Conservation (phyloP, 768 basidiomycete genomes). For the Pleurotus giganteus region DNA sequence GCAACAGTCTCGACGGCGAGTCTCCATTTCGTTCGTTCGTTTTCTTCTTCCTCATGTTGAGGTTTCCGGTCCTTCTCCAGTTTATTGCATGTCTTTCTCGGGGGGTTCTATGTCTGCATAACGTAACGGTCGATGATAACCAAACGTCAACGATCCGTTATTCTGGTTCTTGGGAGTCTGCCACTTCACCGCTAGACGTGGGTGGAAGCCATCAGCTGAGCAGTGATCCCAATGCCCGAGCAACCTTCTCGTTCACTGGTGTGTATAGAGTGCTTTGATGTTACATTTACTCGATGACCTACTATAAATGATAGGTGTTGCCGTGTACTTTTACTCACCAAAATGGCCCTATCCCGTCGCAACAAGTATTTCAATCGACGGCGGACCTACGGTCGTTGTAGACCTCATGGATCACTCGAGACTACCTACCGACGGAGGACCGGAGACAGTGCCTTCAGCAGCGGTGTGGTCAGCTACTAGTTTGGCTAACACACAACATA, state of each 20-base stretch:
- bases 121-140: constrained; percentile 1
- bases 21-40: too few species aligned
- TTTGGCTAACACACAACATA: constrained; percentile 11
- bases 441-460: constrained; percentile 5
- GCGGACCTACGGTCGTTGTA: background rate
- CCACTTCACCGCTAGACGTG: constrained; percentile 9
- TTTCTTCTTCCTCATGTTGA: background rate
- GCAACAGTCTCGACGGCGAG: too few species aligned
- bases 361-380: constrained; percentile 10
- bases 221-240: constrained; percentile 2
- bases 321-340: constrained; percentile 14
- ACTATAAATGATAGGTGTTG: constrained; percentile 8
- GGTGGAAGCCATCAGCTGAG: constrained; percentile 13
- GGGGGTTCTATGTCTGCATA: background rate
- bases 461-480: constrained; percentile 12
- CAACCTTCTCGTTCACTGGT: constrained; percentile 15
- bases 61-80: background rate
- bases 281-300: background rate
- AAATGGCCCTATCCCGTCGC: constrained; percentile 15
- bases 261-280: background rate
- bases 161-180: background rate
- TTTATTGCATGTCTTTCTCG: background rate
- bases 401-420: constrained; percentile 11
- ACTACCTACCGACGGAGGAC: background rate
- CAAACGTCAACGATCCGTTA: background rate